Conservation (phyloP, 768 basidiomycete genomes). For the Russula dissimulans region DNA sequence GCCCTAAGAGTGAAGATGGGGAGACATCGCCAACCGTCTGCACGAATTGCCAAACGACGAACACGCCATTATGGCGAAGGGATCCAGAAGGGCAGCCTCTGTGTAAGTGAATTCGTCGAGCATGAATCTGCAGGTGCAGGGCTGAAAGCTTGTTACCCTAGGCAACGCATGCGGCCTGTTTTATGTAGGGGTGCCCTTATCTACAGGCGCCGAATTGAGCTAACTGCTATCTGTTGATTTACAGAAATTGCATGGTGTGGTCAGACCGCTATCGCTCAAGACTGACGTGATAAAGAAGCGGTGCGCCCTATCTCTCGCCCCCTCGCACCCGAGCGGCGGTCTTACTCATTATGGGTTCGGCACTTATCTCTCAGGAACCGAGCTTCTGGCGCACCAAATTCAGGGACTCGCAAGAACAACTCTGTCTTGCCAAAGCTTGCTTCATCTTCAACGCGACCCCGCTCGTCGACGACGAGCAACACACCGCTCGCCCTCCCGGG, state of each 20-base stretch:
- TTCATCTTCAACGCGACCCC: conserved; percentile 60
- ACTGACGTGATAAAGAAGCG: conserved; percentile 97
- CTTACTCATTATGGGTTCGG: neutral
- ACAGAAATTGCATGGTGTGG: conserved; percentile 93
- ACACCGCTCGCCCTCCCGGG: conserved; percentile 39
- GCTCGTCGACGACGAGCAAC: conserved; percentile 58
- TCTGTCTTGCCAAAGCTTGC: conserved; percentile 64
- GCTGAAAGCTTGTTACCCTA: conserved; percentile 25
- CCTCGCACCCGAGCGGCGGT: neutral
- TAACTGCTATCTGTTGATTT: conserved; percentile 6
- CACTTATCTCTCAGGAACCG: conserved; percentile 49
- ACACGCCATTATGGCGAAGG: conserved; percentile 87
- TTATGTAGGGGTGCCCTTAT: conserved; percentile 51
- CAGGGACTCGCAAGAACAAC: conserved; percentile 52
- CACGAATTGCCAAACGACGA: conserved; percentile 92
- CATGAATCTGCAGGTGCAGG: conserved; percentile 14
- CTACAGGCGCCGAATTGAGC: conserved; percentile 8
- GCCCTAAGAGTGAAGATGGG: conserved; percentile 48
- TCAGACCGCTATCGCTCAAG: conserved; percentile 88
- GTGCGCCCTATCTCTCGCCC: conserved; percentile 30
- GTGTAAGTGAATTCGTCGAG: conserved; percentile 42
- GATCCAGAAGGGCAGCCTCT: conserved; percentile 90
- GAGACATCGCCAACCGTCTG: conserved; percentile 75
- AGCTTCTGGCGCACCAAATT: conserved; percentile 65
- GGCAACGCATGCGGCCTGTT: conserved; percentile 91